These are phyloP conservation scores for Irpex lacteus DNA, from an alignment of 1,284 basidiomycete species.

Conservation along the genomic window DNA sequence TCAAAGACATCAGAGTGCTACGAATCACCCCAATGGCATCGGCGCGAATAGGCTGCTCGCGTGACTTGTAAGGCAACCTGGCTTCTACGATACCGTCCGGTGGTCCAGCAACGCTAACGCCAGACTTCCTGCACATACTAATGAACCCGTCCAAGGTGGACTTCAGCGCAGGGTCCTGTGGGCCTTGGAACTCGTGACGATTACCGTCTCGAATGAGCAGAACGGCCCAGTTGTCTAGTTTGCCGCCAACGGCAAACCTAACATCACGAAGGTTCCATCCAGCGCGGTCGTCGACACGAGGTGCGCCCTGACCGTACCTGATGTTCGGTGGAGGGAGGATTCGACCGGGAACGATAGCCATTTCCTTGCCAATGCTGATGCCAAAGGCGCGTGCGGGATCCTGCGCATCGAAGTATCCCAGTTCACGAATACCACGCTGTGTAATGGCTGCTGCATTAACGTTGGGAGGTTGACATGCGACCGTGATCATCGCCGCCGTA, in stretches of 20 bases:
- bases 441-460: slow-evolving; percentile 61
- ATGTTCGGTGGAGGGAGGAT: slow-evolving; percentile 59
- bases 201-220: slow-evolving; percentile 48
- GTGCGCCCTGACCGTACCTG: slow-evolving; percentile 47
- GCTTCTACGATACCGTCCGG: slow-evolving; percentile 35
- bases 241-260: slow-evolving; percentile 55
- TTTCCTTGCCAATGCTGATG: slow-evolving; percentile 55
- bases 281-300: slow-evolving; percentile 53
- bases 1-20: slow-evolving; percentile 23
- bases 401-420: slow-evolving; percentile 52
- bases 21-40: slow-evolving; percentile 40
- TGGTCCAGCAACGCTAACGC: slow-evolving; percentile 46
- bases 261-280: slow-evolving; percentile 71
- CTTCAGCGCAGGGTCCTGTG: slow-evolving; percentile 47
- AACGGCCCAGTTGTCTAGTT: slow-evolving; percentile 58
- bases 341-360: slow-evolving; percentile 73
- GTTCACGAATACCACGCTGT: slow-evolving; percentile 50
- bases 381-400: slow-evolving; percentile 55
- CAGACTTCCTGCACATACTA: slow-evolving; percentile 54
- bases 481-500: slow-evolving; percentile 65
- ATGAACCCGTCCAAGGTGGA: slow-evolving; percentile 46
- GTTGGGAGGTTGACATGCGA: slow-evolving; percentile 66
- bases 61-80: slow-evolving; percentile 42
- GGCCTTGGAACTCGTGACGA: slow-evolving; percentile 43
- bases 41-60: slow-evolving; percentile 45